Conservation (phyloP, 805 yeast genomes). For the Osmozyma mogii region DNA sequence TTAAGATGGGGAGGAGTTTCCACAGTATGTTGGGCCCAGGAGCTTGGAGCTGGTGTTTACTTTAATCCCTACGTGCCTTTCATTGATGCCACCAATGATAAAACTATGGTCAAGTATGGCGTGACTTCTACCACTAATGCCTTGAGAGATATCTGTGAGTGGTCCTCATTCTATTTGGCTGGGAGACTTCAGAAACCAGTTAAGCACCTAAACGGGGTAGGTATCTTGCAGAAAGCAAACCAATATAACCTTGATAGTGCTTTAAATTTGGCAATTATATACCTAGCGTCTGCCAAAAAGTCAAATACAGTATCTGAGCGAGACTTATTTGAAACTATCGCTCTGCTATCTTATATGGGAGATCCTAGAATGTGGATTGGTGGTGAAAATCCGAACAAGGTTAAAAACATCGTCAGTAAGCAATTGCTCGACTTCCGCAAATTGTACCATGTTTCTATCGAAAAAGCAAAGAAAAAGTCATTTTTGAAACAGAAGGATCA, state of each 20-base stretch:
- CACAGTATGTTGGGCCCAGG: constrained; percentile 46
- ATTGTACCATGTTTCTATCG: constrained; percentile 64
- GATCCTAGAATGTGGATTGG: constrained; percentile 80
- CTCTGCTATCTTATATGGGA: constrained; percentile 79
- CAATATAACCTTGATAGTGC: constrained; percentile 76
- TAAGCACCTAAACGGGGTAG: constrained; percentile 53
- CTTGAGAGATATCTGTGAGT: constrained; percentile 63
- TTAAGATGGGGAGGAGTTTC: constrained; percentile 30
- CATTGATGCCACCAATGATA: constrained; percentile 27
- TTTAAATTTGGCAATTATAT: constrained; percentile 55
- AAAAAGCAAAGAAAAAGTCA: constrained; percentile 2
- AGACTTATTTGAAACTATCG: constrained; percentile 69
- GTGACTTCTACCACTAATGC: constrained; percentile 59
- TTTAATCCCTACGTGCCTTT: constrained; percentile 84
- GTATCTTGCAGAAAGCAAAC: constrained; percentile 51
- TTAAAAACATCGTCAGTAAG: constrained; percentile 72
- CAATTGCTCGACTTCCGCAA: constrained; percentile 62
- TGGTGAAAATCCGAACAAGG: constrained; percentile 90
- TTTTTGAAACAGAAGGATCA: too few relatives aligned
- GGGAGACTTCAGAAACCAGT: constrained; percentile 96
- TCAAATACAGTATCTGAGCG: constrained; percentile 39
- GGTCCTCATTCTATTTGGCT: constrained; percentile 82
- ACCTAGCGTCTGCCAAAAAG: constrained; percentile 24
- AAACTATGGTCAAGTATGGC: constrained; percentile 68
- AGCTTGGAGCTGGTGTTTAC: constrained; percentile 82